A percentile compares a stretch with the other conserved stretches of the same genome.
These are phyloP conservation scores for Boletus rufocinnamomeus DNA, from an alignment of 768 basidiomycete genomes.

Conservation along the genomic window DNA sequence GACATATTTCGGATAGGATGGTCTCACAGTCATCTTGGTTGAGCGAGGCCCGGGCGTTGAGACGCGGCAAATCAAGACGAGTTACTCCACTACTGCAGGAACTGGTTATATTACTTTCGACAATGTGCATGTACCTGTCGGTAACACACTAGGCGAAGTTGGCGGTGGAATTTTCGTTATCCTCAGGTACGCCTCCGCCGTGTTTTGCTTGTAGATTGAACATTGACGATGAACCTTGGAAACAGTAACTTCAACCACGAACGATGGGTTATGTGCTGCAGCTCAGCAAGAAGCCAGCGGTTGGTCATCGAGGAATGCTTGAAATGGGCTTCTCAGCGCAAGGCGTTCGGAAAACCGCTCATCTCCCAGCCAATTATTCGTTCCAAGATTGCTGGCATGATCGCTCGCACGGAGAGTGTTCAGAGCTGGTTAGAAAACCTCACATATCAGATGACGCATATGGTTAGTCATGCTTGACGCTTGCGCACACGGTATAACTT, in stretches of 20 bases:
- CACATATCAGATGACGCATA: slow-evolving; percentile 86
- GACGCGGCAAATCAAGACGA: slow-evolving; percentile 71
- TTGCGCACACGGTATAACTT: neutral
- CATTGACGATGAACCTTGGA: slow-evolving; percentile 14
- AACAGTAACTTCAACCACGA: slow-evolving; percentile 91
- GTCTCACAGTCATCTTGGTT: slow-evolving; percentile 66
- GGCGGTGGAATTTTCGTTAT: slow-evolving; percentile 65
- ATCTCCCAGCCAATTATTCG: slow-evolving; percentile 86
- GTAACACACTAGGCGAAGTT: slow-evolving; percentile 73
- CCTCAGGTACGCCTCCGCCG: slow-evolving; percentile 41
- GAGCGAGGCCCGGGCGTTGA: slow-evolving; percentile 65
- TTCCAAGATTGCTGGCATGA: slow-evolving; percentile 86
- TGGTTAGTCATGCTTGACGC: slow-evolving; percentile 43
- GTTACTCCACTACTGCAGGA: slow-evolving; percentile 87
- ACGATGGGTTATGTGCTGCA: slow-evolving; percentile 88
- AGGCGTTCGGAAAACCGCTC: slow-evolving; percentile 89
- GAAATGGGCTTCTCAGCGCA: slow-evolving; percentile 88
- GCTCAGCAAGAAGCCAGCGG: slow-evolving; percentile 72
- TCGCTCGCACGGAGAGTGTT: slow-evolving; percentile 75
- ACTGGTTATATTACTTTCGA: slow-evolving; percentile 85
- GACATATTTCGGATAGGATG: slow-evolving; percentile 40
- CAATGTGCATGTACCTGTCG: slow-evolving; percentile 82
- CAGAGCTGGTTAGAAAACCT: slow-evolving; percentile 89
- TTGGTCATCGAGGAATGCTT: slow-evolving; percentile 77
- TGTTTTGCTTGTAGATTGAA: neutral